phyloP scores from a whole-genome alignment of 305 asterid species.

The Rubia tinctorum region DNA sequence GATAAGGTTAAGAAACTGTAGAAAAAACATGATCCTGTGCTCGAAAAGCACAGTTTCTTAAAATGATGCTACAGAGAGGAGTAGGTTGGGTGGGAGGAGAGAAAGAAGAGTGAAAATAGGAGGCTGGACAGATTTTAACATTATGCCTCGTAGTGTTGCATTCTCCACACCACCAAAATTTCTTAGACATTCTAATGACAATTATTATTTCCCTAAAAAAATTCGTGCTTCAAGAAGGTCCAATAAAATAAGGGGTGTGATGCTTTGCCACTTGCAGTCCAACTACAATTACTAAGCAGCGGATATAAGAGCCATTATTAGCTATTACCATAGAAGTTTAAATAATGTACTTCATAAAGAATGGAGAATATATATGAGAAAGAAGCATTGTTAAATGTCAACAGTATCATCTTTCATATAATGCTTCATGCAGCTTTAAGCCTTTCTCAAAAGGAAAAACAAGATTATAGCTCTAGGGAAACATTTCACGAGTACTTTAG shows the following conservation, averaged over 20 bases:
- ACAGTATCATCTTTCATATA: neutral
- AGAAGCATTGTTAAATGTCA: neutral
- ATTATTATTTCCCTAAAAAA: neutral
- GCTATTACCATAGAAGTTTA: neutral
- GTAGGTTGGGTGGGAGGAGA: neutral
- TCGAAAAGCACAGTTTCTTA: neutral
- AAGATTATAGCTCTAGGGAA: neutral
- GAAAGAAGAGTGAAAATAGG: neutral
- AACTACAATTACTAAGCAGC: neutral
- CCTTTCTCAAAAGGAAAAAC: neutral
- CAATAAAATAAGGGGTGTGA: neutral
- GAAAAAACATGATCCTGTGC: neutral
- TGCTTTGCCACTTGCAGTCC: neutral
- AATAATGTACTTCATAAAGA: neutral
- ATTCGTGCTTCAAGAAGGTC: neutral
- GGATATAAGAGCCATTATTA: neutral
- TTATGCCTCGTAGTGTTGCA: neutral
- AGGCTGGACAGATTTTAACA: neutral
- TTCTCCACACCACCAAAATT: neutral
- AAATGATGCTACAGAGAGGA: neutral
- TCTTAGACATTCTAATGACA: neutral
- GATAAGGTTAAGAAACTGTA: neutral
- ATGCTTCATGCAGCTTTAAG: constrained; percentile 4
- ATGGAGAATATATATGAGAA: neutral
- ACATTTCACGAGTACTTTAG: neutral